These are phyloP conservation scores for Fusarium humuli DNA, from an alignment of 2,329 filamentous ascomycete species.

Conservation along the genomic window DNA sequence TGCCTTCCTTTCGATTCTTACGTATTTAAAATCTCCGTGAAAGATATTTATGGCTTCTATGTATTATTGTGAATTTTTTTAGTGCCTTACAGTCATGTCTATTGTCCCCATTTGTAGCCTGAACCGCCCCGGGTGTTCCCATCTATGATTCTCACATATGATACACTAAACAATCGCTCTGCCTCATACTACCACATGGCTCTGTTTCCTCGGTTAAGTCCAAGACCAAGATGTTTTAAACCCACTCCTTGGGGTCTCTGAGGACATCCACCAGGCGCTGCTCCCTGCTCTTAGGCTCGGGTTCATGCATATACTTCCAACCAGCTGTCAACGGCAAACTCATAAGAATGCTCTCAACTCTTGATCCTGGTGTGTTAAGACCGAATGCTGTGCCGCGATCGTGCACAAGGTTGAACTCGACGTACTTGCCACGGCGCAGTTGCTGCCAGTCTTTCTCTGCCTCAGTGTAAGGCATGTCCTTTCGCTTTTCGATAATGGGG, in stretches of 20 bases:
- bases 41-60: neutral
- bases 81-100: neutral
- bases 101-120: constrained; percentile 20
- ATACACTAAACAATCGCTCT: constrained; percentile 40
- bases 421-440: constrained; percentile 91
- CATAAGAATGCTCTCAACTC: constrained; percentile 98
- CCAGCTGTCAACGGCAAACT: constrained; percentile 91
- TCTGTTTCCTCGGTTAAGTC: constrained; percentile 1
- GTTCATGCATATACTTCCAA: constrained; percentile 96
- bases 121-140: constrained; percentile 28
- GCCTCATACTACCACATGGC: constrained; percentile 14
- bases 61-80: constrained; percentile 21
- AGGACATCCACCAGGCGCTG: constrained; percentile 81
- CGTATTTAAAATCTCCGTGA: neutral
- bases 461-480: constrained; percentile 89
- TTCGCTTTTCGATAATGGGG: constrained; percentile 87
- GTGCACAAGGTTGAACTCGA: constrained; percentile 98
- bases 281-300: constrained; percentile 80
- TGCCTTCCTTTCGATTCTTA: neutral
- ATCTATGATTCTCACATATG: constrained; percentile 41
- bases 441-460: constrained; percentile 97
- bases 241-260: constrained; percentile 74
- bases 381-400: constrained; percentile 96
- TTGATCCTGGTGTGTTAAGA: constrained; percentile 88
- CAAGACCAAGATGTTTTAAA: constrained; percentile 53